Percentiles rank a stretch among this genome's conserved stretches.
Evolutionary conservation across 371 early-diverging fungal species (phyloP).

Genomic region (Mortierella sp.): DNA sequence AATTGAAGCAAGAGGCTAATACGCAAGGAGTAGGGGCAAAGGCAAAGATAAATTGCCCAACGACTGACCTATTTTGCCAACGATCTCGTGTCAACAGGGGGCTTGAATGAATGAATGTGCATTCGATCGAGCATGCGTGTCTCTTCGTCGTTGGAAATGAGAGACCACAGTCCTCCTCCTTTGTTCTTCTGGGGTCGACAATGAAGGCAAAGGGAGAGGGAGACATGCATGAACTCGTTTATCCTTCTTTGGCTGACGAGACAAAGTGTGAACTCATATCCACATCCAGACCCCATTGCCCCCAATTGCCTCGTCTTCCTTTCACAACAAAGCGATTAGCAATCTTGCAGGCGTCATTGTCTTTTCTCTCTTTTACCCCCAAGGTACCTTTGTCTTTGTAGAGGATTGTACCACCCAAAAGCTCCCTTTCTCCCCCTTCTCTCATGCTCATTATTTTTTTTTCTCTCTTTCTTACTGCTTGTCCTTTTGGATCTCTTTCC

Average conservation of each 20-base stretch:
- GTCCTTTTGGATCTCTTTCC: not conserved
- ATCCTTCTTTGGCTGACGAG: not conserved
- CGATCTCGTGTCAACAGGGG: slow-evolving; percentile 8
- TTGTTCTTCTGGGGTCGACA: not conserved
- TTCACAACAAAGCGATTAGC: not conserved
- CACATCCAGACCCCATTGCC: not conserved
- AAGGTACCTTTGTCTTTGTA: slow-evolving; percentile 2
- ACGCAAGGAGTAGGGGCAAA: no score
- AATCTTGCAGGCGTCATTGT: not conserved
- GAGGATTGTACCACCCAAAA: slow-evolving; percentile 6
- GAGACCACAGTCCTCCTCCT: not conserved
- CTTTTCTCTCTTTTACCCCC: not conserved
- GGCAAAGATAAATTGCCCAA: slow-evolving; percentile 1
- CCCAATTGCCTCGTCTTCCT: not conserved
- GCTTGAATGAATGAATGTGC: not conserved
- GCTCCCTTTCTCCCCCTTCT: not conserved
- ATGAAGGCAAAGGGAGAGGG: not conserved
- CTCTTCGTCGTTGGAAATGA: not conserved
- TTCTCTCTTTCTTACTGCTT: not conserved
- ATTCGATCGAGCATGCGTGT: slow-evolving; percentile 2
- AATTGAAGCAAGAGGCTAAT: not conserved
- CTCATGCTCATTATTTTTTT: not conserved
- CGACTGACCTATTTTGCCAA: not conserved
- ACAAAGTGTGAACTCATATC: not conserved
- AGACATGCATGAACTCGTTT: not conserved